Evolutionary conservation across 352 stramenopile species (phyloP).

Genomic region (Phytophthora kernoviae): DNA sequence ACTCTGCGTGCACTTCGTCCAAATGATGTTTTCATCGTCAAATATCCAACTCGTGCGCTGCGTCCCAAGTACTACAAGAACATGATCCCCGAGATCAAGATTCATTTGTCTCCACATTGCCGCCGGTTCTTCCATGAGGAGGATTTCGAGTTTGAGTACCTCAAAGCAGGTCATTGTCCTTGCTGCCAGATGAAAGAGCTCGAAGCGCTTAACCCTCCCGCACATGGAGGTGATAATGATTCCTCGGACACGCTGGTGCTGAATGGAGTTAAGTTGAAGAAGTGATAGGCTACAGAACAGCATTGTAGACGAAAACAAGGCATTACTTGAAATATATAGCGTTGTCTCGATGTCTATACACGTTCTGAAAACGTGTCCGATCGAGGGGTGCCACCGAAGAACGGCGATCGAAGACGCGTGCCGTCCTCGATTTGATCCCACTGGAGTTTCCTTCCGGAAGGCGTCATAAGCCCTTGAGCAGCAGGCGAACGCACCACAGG

Average conservation of each 20-base stretch:
- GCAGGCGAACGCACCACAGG: constrained; percentile 55
- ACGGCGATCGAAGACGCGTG: constrained; percentile 28
- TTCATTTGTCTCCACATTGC: constrained; percentile 90
- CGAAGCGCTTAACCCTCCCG: constrained; percentile 27
- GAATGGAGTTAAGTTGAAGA: constrained; percentile 28
- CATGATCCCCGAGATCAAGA: constrained; percentile 93
- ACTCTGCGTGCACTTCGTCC: constrained; percentile 71
- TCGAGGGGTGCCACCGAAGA: constrained; percentile 33
- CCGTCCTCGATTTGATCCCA: constrained; percentile 68
- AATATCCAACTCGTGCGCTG: constrained; percentile 59
- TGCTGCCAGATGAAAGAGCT: constrained; percentile 83
- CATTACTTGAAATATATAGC: constrained; percentile 24
- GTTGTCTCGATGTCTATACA: constrained; percentile 29
- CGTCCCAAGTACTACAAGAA: constrained; percentile 83
- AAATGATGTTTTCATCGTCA: constrained; percentile 85
- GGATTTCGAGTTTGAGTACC: constrained; percentile 95
- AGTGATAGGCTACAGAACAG: constrained; percentile 17
- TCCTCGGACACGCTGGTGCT: constrained; percentile 6
- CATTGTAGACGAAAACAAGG: constrained; percentile 1
- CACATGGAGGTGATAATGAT: constrained; percentile 23
- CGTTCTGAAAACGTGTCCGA: constrained; percentile 25
- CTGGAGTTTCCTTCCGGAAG: constrained; percentile 49
- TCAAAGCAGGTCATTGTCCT: constrained; percentile 88
- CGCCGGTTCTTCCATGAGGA: constrained; percentile 95
- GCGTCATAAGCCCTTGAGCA: constrained; percentile 56